These are phyloP conservation scores for Stenocarpella maydis DNA, from an alignment of 2,329 filamentous ascomycete genomes.

Conservation along the genomic window DNA sequence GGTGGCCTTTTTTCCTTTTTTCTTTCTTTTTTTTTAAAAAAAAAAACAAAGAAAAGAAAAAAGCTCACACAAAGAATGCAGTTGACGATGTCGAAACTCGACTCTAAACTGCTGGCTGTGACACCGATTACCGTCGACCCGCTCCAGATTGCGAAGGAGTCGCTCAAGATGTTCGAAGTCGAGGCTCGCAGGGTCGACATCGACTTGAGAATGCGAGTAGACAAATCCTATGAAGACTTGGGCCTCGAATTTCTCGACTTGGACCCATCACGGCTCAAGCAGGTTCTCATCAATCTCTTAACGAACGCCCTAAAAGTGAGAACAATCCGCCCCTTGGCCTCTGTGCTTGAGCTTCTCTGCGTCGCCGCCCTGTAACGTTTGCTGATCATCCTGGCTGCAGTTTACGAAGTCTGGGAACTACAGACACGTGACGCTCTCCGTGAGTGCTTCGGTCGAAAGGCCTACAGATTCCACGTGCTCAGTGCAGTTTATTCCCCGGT, in stretches of 20 bases:
- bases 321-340: no score
- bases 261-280: conserved; percentile 78
- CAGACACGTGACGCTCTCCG: conserved; percentile 60
- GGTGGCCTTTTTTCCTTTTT: not conserved
- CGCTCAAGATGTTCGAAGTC: conserved; percentile 80
- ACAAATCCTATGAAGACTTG: conserved; percentile 66
- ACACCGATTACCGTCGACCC: conserved; percentile 76
- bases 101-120: conserved; percentile 77
- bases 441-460: conserved; percentile 53
- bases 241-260: conserved; percentile 71
- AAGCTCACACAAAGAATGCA: not conserved
- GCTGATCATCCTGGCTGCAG: not conserved
- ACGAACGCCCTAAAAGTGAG: conserved; percentile 77
- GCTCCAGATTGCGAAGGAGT: conserved; percentile 69
- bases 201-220: conserved; percentile 68
- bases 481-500: conserved; percentile 70
- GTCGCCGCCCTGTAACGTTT: no score
- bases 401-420: conserved; percentile 73
- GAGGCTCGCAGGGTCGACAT: conserved; percentile 77
- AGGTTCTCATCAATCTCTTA: conserved; percentile 81
- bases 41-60: no score
- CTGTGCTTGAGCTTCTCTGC: no score
- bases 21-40: no score
- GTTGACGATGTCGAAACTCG: conserved; percentile 77
- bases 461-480: conserved; percentile 52